phyloP scores from a whole-genome alignment of 257 asterid species.

The Solanum chmielewskii region DNA sequence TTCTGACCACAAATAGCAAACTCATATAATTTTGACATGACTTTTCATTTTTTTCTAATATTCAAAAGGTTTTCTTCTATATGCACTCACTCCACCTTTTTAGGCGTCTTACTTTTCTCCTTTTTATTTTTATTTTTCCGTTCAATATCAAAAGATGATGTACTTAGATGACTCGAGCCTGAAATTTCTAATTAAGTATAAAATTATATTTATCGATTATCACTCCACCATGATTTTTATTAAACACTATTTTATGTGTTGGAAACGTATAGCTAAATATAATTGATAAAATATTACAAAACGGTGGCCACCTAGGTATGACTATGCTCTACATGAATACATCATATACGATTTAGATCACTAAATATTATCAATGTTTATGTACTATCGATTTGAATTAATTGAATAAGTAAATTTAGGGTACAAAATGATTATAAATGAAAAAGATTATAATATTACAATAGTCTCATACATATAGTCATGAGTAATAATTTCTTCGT shows the following conservation, averaged over 20 bases:
- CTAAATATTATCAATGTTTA: neutral
- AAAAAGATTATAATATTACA: neutral
- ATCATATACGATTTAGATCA: neutral
- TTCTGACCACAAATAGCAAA: neutral
- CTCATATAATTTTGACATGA: neutral
- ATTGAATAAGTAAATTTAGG: neutral
- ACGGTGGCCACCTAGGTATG: neutral
- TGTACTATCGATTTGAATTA: neutral
- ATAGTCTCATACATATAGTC: neutral
- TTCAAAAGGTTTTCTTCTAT: neutral
- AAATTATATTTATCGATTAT: too few relatives aligned
- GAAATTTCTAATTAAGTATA: too few relatives aligned
- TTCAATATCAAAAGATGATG: too few relatives aligned
- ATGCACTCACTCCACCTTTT: neutral
- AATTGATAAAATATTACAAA: neutral
- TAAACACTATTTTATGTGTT: too few relatives aligned
- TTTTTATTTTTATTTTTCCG: rapidly evolving
- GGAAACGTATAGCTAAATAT: neutral
- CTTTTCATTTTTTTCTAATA: neutral
- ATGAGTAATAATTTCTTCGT: neutral
- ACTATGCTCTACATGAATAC: neutral
- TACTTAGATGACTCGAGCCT: rapidly evolving
- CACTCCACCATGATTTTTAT: rapidly evolving
- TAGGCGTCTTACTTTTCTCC: neutral
- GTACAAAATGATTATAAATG: neutral